Percentiles rank a stretch among this genome's conserved stretches.
Conservation (phyloP, 192 early-diverging fungal species). For the Gaertneriomyces sp. region DNA sequence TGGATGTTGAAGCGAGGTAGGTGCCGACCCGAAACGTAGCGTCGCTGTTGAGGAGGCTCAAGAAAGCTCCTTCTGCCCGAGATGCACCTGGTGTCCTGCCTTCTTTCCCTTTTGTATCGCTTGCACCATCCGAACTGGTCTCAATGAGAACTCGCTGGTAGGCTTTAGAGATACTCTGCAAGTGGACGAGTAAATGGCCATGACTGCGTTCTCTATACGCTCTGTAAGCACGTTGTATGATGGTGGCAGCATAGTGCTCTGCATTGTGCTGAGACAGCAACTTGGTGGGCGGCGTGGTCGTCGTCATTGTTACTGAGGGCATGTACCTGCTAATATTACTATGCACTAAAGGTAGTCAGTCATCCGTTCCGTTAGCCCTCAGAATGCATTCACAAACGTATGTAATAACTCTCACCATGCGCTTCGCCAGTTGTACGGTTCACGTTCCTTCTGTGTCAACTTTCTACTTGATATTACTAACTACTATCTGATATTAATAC, state of each 20-base stretch:
- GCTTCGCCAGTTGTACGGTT: background rate
- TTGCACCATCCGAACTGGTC: too few species aligned
- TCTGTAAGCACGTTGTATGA: too few species aligned
- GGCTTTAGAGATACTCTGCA: too few species aligned
- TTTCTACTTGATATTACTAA: background rate
- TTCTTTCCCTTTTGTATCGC: background rate
- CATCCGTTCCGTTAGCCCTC: background rate
- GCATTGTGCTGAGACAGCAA: too few species aligned
- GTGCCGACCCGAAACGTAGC: constrained; percentile 40
- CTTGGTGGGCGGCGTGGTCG: constrained; percentile 1
- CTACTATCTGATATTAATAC: background rate
- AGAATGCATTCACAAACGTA: constrained; percentile 10
- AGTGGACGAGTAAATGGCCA: too few species aligned
- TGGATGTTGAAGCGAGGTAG: constrained; percentile 15
- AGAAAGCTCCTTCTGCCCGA: constrained; percentile 40
- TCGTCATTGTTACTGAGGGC: background rate
- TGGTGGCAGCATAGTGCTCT: too few species aligned
- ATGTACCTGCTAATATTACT: background rate
- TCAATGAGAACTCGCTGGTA: too few species aligned
- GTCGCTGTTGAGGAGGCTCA: constrained; percentile 46
- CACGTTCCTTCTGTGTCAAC: background rate
- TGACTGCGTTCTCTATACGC: too few species aligned
- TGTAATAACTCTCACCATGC: constrained; percentile 5
- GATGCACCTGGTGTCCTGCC: constrained; percentile 24
- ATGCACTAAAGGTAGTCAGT: background rate